Evolutionary conservation across 2,329 filamentous ascomycete genomes (phyloP).

Genomic region (Hypoxylon sp.): DNA sequence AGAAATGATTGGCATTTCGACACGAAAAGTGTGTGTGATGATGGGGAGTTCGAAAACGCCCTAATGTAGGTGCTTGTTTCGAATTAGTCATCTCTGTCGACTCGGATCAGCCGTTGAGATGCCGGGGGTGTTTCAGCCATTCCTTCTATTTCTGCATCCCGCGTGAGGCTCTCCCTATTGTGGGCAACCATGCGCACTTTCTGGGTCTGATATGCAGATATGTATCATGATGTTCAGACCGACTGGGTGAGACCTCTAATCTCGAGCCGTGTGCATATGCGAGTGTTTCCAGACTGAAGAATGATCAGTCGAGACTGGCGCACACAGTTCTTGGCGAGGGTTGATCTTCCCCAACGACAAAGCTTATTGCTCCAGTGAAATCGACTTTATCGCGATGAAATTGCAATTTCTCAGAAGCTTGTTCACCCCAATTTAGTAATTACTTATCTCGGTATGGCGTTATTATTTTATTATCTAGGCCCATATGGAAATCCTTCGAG

Average conservation of each 20-base stretch:
- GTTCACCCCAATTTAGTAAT: conserved; percentile 19
- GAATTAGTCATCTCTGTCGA: conserved; percentile 47
- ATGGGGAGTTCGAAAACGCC: conserved; percentile 40
- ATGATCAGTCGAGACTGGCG: conserved; percentile 32
- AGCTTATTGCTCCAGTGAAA: conserved; percentile 32
- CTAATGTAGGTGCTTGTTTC: conserved; percentile 47
- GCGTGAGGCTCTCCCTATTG: conserved; percentile 43
- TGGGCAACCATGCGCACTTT: conserved; percentile 27
- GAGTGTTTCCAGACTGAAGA: conserved; percentile 22
- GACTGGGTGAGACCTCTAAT: conserved; percentile 29
- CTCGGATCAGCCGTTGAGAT: conserved; percentile 44
- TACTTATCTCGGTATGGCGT: conserved; percentile 4
- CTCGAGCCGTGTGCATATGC: conserved; percentile 36
- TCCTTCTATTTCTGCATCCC: conserved; percentile 41
- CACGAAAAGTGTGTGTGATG: conserved; percentile 38
- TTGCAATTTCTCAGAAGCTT: conserved; percentile 18
- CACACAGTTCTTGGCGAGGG: conserved; percentile 32
- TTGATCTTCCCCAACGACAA: conserved; percentile 29
- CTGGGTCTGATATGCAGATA: conserved; percentile 34
- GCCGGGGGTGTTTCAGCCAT: conserved; percentile 46
- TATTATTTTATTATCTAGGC: conserved; percentile 19
- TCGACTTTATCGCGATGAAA: conserved; percentile 21
- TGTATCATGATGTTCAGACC: conserved; percentile 38
- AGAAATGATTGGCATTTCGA: conserved; percentile 41
- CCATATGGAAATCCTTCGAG: conserved; percentile 17